Evolutionary conservation across 2,329 filamentous ascomycete genomes (phyloP), one percentile per base, ranked within the genome.

Genomic region (Fusarium sp.): DNA sequence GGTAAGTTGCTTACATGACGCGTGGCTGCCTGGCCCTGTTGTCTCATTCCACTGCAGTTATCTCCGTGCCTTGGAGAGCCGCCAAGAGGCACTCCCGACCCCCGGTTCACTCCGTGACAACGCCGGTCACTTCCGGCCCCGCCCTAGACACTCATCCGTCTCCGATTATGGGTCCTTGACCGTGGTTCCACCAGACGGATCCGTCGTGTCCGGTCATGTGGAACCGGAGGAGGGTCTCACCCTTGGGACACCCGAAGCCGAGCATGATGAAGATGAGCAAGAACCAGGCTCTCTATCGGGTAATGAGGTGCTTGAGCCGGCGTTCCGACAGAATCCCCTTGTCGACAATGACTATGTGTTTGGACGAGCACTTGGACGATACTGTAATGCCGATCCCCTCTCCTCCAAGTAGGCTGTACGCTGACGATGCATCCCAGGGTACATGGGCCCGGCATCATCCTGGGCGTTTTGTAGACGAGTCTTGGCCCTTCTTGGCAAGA

Each of bases 401-500:
- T 32, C 2, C 18, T 4, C 16, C 2, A 6, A 8, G 10, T 45
- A 5, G 5, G 7, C 11, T 25, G 18, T 16, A 23, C 39, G 20
- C 48, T 61, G 1, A 57, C 20, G 5, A 6, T 1, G 14, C 1
- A 1, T 7, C 2, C 27, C 6, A 79, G 77, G 77, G 77, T 79
- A 79, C 13, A 79, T 79, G 77, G 77, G 77, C 1, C 77, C 77
- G 2, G 72, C 76, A 1, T 79, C 77, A 1, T 79, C 77, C 4
- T 79, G 77, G 77, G 74, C 77, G 0, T 79, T 78, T 16, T 79
- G 77, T 18, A 70, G 77, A 27, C 67, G 77, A 23, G 77, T 79
- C 11, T 18, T 79, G 5, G 70, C 77, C 4, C 35, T 79, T 0
- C 61, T 79, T 2, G 77, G 77, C 30, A 79, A 77, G 34, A 73